Evolutionary conservation across 371 early-diverging fungal genomes (phyloP).

Genomic region (Gilbertella persicaria): DNA sequence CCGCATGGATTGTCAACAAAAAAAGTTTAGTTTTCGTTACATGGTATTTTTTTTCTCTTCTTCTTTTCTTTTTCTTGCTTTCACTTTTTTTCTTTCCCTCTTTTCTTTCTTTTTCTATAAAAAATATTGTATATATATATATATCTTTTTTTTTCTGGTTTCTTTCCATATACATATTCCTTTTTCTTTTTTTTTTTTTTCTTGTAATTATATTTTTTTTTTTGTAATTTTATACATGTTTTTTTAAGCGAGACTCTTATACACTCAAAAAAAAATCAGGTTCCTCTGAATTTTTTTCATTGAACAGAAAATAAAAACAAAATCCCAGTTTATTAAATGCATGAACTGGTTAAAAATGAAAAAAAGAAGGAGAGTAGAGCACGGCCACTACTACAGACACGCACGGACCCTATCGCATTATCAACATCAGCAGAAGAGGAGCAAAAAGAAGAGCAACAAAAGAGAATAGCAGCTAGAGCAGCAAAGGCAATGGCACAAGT

Average conservation of each 20-base stretch:
- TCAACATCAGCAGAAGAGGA: constrained; percentile 10
- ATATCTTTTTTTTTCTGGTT: no score
- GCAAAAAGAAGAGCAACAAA: constrained; percentile 37
- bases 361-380: constrained; percentile 31
- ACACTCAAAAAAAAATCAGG: not conserved
- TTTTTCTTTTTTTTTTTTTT: constrained; percentile 6
- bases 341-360: constrained; percentile 34
- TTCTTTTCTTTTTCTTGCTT: constrained; percentile 1
- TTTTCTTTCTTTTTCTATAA: constrained; percentile 14
- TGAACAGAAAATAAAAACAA: constrained; percentile 4
- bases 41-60: constrained; percentile 7
- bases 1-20: constrained; percentile 18
- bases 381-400: constrained; percentile 27
- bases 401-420: constrained; percentile 40
- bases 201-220: constrained; percentile 7
- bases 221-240: not conserved
- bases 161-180: no score
- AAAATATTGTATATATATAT: not conserved
- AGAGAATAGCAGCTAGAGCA: constrained; percentile 36
- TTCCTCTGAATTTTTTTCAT: not conserved
- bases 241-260: not conserved
- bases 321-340: constrained; percentile 21
- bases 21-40: not conserved
- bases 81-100: constrained; percentile 3
- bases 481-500: constrained; percentile 43